Evolutionary conservation across 2,329 filamentous ascomycete genomes (phyloP).

Genomic region (Pseudogymnoascus sp.): DNA sequence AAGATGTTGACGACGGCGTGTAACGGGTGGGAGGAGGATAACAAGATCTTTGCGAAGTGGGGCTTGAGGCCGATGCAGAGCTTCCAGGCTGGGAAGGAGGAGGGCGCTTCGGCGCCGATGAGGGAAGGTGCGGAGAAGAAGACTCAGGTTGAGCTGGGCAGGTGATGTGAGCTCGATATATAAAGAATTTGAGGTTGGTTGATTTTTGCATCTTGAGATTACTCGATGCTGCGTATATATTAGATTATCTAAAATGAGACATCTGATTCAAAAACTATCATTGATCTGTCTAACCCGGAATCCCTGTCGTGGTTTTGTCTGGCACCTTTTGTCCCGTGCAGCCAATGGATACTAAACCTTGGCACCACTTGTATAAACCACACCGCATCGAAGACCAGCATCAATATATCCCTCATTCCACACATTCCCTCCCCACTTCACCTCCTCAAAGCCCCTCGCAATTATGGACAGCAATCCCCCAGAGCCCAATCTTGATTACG

Average conservation of each 20-base stretch:
- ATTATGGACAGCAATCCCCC: neutral
- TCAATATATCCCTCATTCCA: neutral
- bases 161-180: neutral
- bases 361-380: neutral
- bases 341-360: neutral
- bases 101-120: conserved; percentile 18
- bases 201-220: neutral
- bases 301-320: neutral
- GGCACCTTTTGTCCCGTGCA: neutral
- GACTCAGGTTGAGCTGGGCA: neutral
- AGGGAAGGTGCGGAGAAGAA: conserved; percentile 11
- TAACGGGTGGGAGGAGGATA: conserved; percentile 85
- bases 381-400: neutral
- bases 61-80: conserved; percentile 69
- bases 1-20: conserved; percentile 93
- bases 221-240: neutral
- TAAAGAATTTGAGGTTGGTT: neutral
- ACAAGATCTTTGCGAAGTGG: conserved; percentile 75
- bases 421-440: neutral
- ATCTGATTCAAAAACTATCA: neutral
- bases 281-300: neutral
- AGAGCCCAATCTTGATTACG: neutral
- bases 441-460: neutral
- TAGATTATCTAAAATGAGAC: neutral
- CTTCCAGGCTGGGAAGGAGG: conserved; percentile 26